phyloP scores from a whole-genome alignment of 148 eudicot species.

The Euryodendron excelsum region DNA sequence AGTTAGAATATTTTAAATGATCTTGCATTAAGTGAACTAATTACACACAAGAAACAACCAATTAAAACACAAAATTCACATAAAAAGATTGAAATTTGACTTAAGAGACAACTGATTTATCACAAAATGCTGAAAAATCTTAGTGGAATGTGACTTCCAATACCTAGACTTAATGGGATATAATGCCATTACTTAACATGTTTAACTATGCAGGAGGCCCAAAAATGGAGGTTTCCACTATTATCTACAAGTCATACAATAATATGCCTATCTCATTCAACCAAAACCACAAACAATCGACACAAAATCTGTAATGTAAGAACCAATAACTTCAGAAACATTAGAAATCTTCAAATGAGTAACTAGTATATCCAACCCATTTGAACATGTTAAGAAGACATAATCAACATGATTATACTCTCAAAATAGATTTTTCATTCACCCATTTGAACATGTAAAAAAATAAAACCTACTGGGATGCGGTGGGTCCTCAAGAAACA shows the following conservation, averaged over 20 bases:
- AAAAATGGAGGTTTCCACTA: background rate
- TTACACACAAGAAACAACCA: background rate
- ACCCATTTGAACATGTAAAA: too few species aligned
- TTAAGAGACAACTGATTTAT: background rate
- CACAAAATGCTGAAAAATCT: background rate
- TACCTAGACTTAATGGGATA: background rate
- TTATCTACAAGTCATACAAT: background rate
- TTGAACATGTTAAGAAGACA: background rate
- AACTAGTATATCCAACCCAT: background rate
- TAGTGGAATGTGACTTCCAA: background rate
- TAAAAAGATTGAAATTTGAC: background rate
- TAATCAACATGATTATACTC: background rate
- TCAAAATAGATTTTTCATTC: background rate
- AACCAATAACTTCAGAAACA: background rate
- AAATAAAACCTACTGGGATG: too few species aligned
- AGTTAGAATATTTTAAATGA: background rate
- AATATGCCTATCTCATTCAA: too few species aligned
- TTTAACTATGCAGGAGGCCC: background rate
- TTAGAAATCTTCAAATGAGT: background rate
- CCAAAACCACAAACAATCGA: too few species aligned
- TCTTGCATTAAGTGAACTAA: background rate
- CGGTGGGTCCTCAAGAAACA: too few species aligned
- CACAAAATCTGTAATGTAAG: background rate
- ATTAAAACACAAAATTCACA: background rate
- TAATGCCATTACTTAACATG: background rate